Percentiles rank a stretch among this genome's conserved stretches.
Conservation (phyloP, 1,139 yeast genomes). For the Pichia sp. region DNA sequence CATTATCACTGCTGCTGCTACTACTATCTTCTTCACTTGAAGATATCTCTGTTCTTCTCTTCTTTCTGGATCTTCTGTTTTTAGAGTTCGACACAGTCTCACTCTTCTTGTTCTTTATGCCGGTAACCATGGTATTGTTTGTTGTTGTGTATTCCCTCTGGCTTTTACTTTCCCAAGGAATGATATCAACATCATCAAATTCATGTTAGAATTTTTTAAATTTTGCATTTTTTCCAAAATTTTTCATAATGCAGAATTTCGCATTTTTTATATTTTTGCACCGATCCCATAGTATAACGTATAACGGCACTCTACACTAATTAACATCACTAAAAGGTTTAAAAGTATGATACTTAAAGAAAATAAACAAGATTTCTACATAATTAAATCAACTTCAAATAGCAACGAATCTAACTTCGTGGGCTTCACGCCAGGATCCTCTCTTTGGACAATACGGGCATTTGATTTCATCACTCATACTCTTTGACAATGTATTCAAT, state of each 20-base stretch:
- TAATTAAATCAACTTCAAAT: no score
- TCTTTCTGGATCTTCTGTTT: conserved; percentile 56
- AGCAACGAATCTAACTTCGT: conserved; percentile 31
- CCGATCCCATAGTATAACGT: no score
- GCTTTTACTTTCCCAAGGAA: no score
- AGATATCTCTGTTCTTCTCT: conserved; percentile 71
- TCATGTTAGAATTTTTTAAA: no score
- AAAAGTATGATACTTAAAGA: no score
- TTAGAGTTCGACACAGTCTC: background rate
- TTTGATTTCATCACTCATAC: conserved; percentile 45
- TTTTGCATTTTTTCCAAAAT: no score
- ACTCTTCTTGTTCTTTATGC: background rate
- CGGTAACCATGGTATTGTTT: background rate
- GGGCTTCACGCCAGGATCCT: conserved; percentile 31
- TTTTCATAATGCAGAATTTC: no score
- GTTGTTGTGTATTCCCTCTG: background rate
- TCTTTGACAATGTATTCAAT: conserved; percentile 39
- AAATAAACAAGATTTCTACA: no score
- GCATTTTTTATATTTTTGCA: no score
- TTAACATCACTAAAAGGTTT: no score
- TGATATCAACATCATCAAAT: no score
- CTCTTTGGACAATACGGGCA: conserved; percentile 67
- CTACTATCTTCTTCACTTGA: conserved; percentile 25
- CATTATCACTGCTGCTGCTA: conserved; percentile 3
- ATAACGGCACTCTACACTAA: no score